A percentile compares a stretch with the other conserved stretches of the same genome.
phyloP scores from a whole-genome alignment of 176 grass and related monocot genomes.

The Musa acuminata region DNA sequence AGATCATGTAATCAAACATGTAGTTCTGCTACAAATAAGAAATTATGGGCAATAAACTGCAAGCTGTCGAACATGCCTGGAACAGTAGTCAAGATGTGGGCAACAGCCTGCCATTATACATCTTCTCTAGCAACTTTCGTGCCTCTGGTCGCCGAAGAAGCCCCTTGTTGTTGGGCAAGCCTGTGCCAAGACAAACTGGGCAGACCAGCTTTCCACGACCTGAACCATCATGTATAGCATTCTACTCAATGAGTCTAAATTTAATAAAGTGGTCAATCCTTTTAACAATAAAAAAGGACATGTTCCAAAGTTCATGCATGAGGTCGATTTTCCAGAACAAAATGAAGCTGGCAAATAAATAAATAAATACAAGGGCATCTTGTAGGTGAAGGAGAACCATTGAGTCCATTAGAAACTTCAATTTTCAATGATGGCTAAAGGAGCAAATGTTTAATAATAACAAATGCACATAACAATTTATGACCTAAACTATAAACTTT shows the following conservation, averaged over 20 bases:
- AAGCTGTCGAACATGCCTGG: neutral
- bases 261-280: neutral
- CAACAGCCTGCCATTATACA: constrained; percentile 88
- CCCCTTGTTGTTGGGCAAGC: constrained; percentile 87
- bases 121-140: constrained; percentile 69
- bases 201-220: constrained; percentile 88
- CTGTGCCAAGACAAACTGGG: constrained; percentile 79
- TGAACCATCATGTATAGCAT: constrained; percentile 11
- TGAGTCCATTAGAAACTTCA: no score
- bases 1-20: neutral
- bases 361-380: no score
- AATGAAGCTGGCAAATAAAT: no score
- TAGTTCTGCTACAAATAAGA: neutral
- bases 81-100: constrained; percentile 34
- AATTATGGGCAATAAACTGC: neutral
- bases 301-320: no score
- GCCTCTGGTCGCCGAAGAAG: constrained; percentile 77
- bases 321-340: no score
- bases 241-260: neutral
- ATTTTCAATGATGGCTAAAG: no score
- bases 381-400: no score
- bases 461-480: no score
- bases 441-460: no score
- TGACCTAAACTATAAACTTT: no score
- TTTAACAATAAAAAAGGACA: neutral